Conservation (phyloP, 2,329 filamentous ascomycete species). For the Botrytis galanthina region DNA sequence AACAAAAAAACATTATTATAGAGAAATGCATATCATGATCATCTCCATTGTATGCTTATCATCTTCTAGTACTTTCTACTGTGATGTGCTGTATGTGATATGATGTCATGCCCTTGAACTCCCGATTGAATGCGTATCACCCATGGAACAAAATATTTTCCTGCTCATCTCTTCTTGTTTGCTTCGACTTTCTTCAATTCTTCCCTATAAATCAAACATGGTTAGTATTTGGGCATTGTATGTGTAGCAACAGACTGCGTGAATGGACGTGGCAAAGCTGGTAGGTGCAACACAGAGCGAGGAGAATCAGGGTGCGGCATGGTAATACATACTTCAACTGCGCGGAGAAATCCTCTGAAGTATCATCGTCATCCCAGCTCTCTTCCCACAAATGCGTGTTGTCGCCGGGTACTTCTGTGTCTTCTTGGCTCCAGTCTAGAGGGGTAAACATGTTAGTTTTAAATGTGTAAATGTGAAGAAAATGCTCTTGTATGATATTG, state of each 20-base stretch:
- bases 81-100: slow-evolving; percentile 6
- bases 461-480: not conserved
- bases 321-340: slow-evolving; percentile 74
- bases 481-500: not conserved
- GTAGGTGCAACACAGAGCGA: not conserved
- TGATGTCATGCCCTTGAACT: slow-evolving; percentile 15
- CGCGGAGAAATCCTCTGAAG: slow-evolving; percentile 90
- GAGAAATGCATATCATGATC: slow-evolving; percentile 8
- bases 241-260: not conserved
- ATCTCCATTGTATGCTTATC: slow-evolving; percentile 2
- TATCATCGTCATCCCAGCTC: slow-evolving; percentile 99
- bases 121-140: not conserved
- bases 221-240: not conserved
- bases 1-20: slow-evolving; percentile 11
- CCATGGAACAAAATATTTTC: not conserved
- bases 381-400: slow-evolving; percentile 95
- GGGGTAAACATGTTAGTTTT: slow-evolving; percentile 20
- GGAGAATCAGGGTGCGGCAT: not conserved
- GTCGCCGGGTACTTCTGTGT: slow-evolving; percentile 76
- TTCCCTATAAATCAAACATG: slow-evolving; percentile 54
- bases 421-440: slow-evolving; percentile 88
- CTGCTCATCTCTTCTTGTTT: slow-evolving; percentile 59
- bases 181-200: slow-evolving; percentile 93
- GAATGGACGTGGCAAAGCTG: not conserved
- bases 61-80: slow-evolving; percentile 11